These are phyloP conservation scores for Rhypophila decipiens DNA, from an alignment of 495 filamentous ascomycete genomes.

Conservation along the genomic window DNA sequence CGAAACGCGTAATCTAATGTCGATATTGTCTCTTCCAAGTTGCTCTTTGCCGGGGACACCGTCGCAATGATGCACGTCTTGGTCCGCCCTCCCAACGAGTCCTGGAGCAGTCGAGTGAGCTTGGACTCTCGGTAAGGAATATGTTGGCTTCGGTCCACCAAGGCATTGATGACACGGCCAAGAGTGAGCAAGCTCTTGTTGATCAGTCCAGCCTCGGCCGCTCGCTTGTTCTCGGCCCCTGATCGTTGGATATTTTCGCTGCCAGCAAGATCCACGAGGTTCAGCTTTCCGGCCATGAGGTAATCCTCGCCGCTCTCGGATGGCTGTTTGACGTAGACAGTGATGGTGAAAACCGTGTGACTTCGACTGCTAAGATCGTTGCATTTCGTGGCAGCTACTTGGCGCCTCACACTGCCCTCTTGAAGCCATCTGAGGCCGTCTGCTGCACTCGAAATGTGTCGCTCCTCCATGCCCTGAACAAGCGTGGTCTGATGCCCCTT, in stretches of 20 bases:
- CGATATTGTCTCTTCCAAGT: constrained; percentile 95
- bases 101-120: constrained; percentile 87
- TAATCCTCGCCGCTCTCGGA: constrained; percentile 78
- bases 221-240: constrained; percentile 95
- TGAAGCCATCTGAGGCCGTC: constrained; percentile 87
- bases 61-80: constrained; percentile 99
- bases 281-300: constrained; percentile 89
- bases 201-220: constrained; percentile 90
- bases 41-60: constrained; percentile 86
- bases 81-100: constrained; percentile 88
- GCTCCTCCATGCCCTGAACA: constrained; percentile 97
- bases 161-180: constrained; percentile 92
- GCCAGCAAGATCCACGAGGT: constrained; percentile 91
- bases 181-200: constrained; percentile 96
- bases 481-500: constrained; percentile 73
- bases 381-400: constrained; percentile 96
- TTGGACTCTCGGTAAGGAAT: constrained; percentile 98
- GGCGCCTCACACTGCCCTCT: constrained; percentile 81
- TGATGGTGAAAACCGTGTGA: constrained; percentile 95
- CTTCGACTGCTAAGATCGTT: constrained; percentile 94
- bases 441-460: constrained; percentile 75
- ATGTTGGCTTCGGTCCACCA: constrained; percentile 84
- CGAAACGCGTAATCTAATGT: constrained; percentile 96
- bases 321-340: constrained; percentile 74
- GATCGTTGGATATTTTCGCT: constrained; percentile 97